Evolutionary conservation across 2,329 filamentous ascomycete species (phyloP).

Genomic region (Ceratocystis cacaofunesta): DNA sequence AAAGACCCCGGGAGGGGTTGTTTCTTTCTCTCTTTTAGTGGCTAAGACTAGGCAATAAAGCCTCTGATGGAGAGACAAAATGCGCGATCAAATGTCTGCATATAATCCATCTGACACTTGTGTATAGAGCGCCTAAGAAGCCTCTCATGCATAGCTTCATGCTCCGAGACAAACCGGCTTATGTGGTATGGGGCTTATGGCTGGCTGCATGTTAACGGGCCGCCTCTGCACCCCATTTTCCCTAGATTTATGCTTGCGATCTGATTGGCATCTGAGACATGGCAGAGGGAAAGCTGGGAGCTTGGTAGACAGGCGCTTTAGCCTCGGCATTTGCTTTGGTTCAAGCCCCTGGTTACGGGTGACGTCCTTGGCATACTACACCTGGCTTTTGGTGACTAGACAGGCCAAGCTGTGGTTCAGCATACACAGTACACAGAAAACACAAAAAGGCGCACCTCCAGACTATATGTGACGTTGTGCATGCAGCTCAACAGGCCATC

Average conservation of each 20-base stretch:
- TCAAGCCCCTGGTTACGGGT: background rate
- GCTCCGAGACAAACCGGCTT: background rate
- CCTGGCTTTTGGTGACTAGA: background rate
- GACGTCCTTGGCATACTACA: background rate
- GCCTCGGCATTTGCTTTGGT: background rate
- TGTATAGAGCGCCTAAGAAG: background rate
- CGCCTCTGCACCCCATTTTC: background rate
- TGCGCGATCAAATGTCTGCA: background rate
- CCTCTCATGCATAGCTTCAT: background rate
- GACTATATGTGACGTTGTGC: background rate
- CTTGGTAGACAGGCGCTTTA: background rate
- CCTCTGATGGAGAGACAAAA: background rate
- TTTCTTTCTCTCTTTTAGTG: background rate
- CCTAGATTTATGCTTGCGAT: background rate
- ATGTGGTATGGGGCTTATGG: background rate
- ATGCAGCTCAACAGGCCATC: background rate
- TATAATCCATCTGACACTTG: background rate
- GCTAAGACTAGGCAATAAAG: slow-evolving; percentile 3
- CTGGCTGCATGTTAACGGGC: background rate
- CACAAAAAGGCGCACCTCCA: background rate
- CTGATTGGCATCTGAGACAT: background rate
- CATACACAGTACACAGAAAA: background rate
- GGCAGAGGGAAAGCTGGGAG: background rate
- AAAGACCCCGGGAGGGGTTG: background rate
- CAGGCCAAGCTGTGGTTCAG: background rate